Evolutionary conservation across 2,329 filamentous ascomycete genomes (phyloP).

Genomic region (Diplodia corticola): DNA sequence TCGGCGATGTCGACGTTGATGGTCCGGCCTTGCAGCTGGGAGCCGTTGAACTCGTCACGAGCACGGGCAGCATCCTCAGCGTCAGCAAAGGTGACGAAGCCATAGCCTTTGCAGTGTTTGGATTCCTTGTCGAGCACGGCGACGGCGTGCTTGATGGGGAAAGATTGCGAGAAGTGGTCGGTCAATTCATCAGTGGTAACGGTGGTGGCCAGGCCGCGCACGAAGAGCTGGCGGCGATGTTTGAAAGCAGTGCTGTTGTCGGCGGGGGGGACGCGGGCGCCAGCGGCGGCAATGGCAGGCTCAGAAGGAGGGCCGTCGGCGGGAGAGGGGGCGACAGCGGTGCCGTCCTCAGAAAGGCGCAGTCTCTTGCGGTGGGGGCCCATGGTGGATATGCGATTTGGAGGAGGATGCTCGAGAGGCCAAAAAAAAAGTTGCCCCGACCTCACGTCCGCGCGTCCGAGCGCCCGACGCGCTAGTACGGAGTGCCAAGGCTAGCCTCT

Average conservation of each 20-base stretch:
- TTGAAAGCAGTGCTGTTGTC: conserved; percentile 28
- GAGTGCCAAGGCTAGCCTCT: neutral
- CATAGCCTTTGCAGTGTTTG: conserved; percentile 86
- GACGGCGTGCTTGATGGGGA: conserved; percentile 93
- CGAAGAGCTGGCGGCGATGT: conserved; percentile 67
- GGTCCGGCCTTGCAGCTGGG: conserved; percentile 74
- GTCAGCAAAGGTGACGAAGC: conserved; percentile 96
- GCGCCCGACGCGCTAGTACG: neutral
- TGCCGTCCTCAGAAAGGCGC: conserved; percentile 42
- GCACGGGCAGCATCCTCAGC: conserved; percentile 84
- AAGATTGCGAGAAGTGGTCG: conserved; percentile 89
- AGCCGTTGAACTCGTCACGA: conserved; percentile 76
- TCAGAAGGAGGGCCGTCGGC: conserved; percentile 25
- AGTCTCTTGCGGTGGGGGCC: conserved; percentile 44
- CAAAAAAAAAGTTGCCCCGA: conserved; percentile 20
- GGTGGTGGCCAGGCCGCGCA: conserved; percentile 77
- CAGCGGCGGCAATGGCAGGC: conserved; percentile 24
- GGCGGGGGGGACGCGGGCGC: conserved; percentile 13
- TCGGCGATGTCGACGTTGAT: conserved; percentile 88
- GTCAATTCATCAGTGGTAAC: conserved; percentile 81
- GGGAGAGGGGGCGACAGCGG: conserved; percentile 34
- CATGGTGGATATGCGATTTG: conserved; percentile 30
- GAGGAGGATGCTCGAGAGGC: neutral
- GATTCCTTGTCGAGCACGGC: conserved; percentile 84
- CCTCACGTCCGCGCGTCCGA: neutral